Evolutionary conservation across 768 basidiomycete species (phyloP).

Genomic region (Trametes meyenii): DNA sequence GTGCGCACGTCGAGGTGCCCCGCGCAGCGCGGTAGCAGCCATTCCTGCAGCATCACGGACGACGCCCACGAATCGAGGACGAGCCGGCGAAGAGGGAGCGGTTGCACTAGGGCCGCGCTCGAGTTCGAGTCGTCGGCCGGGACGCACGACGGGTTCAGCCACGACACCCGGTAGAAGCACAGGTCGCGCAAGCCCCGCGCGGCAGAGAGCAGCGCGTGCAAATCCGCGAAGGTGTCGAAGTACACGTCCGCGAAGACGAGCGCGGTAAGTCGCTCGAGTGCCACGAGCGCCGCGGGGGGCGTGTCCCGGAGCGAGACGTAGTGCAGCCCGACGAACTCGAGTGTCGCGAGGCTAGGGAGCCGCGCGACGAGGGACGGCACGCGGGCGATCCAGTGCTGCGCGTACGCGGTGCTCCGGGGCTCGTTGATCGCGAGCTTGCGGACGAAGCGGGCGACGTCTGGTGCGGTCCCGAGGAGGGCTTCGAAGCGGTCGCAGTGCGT

Average conservation of each 20-base stretch:
- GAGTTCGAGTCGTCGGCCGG: background rate
- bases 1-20: slow-evolving; percentile 9
- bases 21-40: slow-evolving; percentile 12
- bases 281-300: slow-evolving; percentile 3
- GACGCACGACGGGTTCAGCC: slow-evolving; percentile 8
- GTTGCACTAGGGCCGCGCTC: background rate
- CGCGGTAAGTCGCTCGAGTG: slow-evolving; percentile 11
- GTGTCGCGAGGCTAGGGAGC: slow-evolving; percentile 9
- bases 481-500: slow-evolving; percentile 23
- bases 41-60: slow-evolving; percentile 13
- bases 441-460: slow-evolving; percentile 23
- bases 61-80: slow-evolving; percentile 23
- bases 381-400: slow-evolving; percentile 23
- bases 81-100: slow-evolving; percentile 15
- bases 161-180: slow-evolving; percentile 22
- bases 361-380: slow-evolving; percentile 14
- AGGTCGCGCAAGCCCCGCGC: slow-evolving; percentile 13
- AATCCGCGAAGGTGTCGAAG: slow-evolving; percentile 20
- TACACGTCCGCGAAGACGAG: slow-evolving; percentile 24
- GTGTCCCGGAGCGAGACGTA: slow-evolving; percentile 17
- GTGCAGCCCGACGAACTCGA: slow-evolving; percentile 19
- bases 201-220: slow-evolving; percentile 18
- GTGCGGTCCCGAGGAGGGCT: slow-evolving; percentile 20
- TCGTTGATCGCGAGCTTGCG: slow-evolving; percentile 28
- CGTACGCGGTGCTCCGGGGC: slow-evolving; percentile 10